A percentile compares a stretch with the other conserved stretches of the same genome.
Conservation (phyloP, 441 rosid genomes). For the Biscutella laevigata region DNA sequence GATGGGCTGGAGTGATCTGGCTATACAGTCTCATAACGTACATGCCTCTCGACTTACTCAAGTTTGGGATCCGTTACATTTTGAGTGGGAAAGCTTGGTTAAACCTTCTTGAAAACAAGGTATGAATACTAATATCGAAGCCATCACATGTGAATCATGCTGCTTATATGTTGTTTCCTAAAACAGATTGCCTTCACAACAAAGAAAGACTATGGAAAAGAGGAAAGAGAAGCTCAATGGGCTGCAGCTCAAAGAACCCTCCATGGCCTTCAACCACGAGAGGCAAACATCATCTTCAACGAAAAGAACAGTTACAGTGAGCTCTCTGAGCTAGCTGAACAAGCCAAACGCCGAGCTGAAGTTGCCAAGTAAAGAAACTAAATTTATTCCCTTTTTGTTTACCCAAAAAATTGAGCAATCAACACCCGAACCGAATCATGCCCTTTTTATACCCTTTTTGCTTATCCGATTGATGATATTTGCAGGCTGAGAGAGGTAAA, state of each 20-base stretch:
- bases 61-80: slow-evolving; percentile 56
- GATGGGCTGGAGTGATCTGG: slow-evolving; percentile 93
- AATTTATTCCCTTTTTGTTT: no score
- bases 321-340: slow-evolving; percentile 83
- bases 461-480: background rate
- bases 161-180: background rate
- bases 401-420: no score
- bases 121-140: slow-evolving; percentile 10
- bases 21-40: slow-evolving; percentile 55
- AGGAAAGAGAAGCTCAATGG: slow-evolving; percentile 94
- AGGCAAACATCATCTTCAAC: slow-evolving; percentile 34
- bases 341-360: slow-evolving; percentile 84
- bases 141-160: background rate
- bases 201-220: slow-evolving; percentile 89
- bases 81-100: slow-evolving; percentile 87
- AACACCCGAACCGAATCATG: no score
- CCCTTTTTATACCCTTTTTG: no score
- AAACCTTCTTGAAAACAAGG: slow-evolving; percentile 80
- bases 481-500: slow-evolving; percentile 68
- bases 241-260: slow-evolving; percentile 87
- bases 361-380: slow-evolving; percentile 87
- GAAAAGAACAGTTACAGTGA: slow-evolving; percentile 69
- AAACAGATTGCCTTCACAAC: slow-evolving; percentile 79
- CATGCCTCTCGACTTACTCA: slow-evolving; percentile 70
- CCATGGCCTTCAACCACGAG: slow-evolving; percentile 83